Base-by-base conservation (phyloP, 148 eudicot genomes). In the Gaultheria prostrata region DNA sequence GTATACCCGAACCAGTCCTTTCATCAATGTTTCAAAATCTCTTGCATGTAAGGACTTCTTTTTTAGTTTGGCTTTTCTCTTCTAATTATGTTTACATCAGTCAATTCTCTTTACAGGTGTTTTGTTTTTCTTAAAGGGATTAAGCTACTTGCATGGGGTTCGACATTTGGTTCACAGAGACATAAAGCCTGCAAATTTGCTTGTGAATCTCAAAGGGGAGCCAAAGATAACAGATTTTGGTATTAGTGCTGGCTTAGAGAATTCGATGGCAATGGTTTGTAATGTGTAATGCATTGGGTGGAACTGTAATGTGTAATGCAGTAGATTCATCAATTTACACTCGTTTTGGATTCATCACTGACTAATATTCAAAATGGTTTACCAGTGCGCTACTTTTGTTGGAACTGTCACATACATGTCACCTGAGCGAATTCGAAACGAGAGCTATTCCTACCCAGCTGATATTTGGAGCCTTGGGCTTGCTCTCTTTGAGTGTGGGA, bases 391-490 rank as follows among this genome's bases (percentile, higher is more conserved):
- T 70, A 96, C 98, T 65, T 96, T 96, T 88, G 95, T 96, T 85
- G 98, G 98, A 82, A 96, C 98, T 80, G 98, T 96, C 30, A 96
- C 98, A 18, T 96, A 96, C 82, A 96, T 96, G 98, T 96, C 98
- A 46, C 98, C 98, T 33, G 98, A 96, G 87, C 88, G 99, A 82
- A 96, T 96, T 49, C 92, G 98, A 78, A 96, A 96, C 79, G 99
- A 96, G 83, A 94, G 84, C 79, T 96, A 96, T 86, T 96, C 99
- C 15, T 96, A 92, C 84, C 97, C 99, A 69, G 99, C 99, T 89
- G 99, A 96, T 91, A 96, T 96, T 83, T 96, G 98, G 98, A 96
- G 98, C 88, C 94, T 96, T 71, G 99, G 99, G 51, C 98, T 96
- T 87, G 97, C 98, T n/a, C 91, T 95, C 63, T 93, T 95, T 78